phyloP scores from a whole-genome alignment of 768 basidiomycete genomes.

The Hydnum rufescens region DNA sequence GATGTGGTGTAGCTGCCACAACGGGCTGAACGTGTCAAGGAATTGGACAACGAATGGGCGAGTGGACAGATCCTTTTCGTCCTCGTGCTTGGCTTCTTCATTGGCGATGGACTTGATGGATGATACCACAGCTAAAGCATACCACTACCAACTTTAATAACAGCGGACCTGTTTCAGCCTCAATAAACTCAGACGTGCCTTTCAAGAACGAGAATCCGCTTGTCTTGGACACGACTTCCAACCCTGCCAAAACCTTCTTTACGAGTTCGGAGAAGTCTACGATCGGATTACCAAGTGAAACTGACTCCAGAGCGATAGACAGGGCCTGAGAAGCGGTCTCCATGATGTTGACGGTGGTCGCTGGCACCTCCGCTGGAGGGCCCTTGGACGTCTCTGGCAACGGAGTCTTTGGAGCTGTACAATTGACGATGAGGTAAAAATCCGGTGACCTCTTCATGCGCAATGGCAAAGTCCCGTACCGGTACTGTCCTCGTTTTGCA shows the following conservation, averaged over 20 bases:
- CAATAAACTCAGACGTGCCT: neutral
- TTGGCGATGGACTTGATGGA: too few relatives aligned
- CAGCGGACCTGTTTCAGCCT: too few relatives aligned
- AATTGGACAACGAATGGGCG: neutral
- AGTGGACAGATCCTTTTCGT: neutral
- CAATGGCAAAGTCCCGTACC: neutral
- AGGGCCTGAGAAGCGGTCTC: neutral
- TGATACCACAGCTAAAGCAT: too few relatives aligned
- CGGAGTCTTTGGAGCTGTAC: neutral
- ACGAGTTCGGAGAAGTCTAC: neutral
- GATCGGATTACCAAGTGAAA: neutral
- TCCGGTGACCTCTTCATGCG: neutral
- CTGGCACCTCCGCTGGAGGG: neutral
- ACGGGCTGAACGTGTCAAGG: neutral
- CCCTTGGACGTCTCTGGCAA: neutral
- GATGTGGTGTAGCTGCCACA: neutral
- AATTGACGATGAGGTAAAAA: neutral
- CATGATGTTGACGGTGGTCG: neutral
- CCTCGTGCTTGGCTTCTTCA: neutral
- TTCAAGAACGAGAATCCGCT: neutral
- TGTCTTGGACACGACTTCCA: neutral
- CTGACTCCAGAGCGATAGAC: neutral
- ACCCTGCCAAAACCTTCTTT: neutral
- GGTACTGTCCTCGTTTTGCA: neutral
- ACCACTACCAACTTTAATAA: too few relatives aligned